A percentile compares a stretch with the other conserved stretches of the same genome.
phyloP scores from a whole-genome alignment of 164 flowering plant species.

The Liquidambar formosana region DNA sequence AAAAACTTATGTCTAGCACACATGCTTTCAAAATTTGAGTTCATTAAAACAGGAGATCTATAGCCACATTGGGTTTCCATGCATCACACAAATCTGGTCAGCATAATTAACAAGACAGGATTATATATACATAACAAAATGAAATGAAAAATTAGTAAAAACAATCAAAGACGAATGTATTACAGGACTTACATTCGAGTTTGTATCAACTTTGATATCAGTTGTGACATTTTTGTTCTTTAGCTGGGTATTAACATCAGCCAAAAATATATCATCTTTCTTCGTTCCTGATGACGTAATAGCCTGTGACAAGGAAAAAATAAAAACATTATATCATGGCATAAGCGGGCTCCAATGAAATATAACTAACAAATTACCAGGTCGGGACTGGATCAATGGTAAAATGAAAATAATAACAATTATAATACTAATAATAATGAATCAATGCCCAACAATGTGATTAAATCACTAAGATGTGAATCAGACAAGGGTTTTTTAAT shows the following conservation, averaged over 20 bases:
- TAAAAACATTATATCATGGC: neutral
- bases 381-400: no score
- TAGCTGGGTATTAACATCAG: conserved; percentile 59
- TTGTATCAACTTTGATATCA: conserved; percentile 69
- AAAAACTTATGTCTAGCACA: no score
- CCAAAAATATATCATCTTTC: conserved; percentile 55
- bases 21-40: no score
- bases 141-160: neutral
- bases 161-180: neutral
- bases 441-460: no score
- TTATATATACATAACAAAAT: neutral
- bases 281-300: conserved; percentile 55
- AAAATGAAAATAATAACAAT: no score
- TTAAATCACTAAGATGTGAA: no score
- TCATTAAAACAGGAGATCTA: no score
- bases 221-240: conserved; percentile 59
- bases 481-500: no score
- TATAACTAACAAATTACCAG: neutral
- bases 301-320: conserved; percentile 34
- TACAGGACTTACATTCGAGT: conserved; percentile 45
- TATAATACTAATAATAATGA: no score
- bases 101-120: no score
- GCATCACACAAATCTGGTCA: no score
- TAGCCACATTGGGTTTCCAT: no score
- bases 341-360: neutral